These are phyloP conservation scores for Fulvia fulva DNA, from an alignment of 2,329 filamentous ascomycete species.

Conservation along the genomic window DNA sequence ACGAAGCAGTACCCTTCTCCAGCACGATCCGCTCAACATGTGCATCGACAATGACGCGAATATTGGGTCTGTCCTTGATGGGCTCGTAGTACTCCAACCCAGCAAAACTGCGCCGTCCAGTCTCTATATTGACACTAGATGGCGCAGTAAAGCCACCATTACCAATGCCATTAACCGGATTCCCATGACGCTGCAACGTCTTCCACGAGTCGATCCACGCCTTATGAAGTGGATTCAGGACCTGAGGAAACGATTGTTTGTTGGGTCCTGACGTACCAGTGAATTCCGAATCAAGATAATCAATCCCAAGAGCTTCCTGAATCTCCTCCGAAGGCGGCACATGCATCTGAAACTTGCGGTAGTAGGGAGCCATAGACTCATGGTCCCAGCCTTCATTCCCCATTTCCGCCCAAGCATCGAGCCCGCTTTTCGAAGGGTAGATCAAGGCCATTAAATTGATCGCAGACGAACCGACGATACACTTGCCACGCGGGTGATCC, in stretches of 20 bases:
- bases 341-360: conserved; percentile 4
- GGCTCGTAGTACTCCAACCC: conserved; percentile 23
- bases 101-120: conserved; percentile 21
- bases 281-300: conserved; percentile 24
- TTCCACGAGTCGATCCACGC: conserved; percentile 17
- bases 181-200: neutral
- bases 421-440: conserved; percentile 24
- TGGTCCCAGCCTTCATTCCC: conserved; percentile 35
- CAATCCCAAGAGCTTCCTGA: neutral
- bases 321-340: neutral
- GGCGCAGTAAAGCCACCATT: conserved; percentile 10
- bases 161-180: conserved; percentile 6
- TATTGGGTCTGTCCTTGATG: conserved; percentile 25
- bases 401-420: conserved; percentile 33
- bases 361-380: conserved; percentile 6
- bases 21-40: conserved; percentile 46
- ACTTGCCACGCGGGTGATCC: conserved; percentile 33
- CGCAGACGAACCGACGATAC: conserved; percentile 38
- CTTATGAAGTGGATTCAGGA: conserved; percentile 3
- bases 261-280: conserved; percentile 33
- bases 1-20: conserved; percentile 27
- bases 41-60: conserved; percentile 37
- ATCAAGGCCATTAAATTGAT: conserved; percentile 36
- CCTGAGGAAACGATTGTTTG: conserved; percentile 31
- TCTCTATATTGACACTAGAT: conserved; percentile 7